A percentile compares a stretch with the other conserved stretches of the same genome.
Evolutionary conservation across 2,329 filamentous ascomycete species (phyloP).

Genomic region (Nemania abortiva): DNA sequence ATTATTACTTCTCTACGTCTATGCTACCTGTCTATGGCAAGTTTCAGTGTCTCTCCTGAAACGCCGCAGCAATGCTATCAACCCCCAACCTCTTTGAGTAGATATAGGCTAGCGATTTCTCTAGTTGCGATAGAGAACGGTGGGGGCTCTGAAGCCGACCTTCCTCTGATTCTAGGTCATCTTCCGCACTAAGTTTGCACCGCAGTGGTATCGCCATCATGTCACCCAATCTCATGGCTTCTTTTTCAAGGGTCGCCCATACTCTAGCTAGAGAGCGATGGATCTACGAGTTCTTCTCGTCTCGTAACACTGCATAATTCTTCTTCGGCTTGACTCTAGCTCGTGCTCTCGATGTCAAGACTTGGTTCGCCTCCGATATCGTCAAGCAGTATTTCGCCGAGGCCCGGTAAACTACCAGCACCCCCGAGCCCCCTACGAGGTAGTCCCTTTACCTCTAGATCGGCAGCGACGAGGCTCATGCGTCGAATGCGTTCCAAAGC

Average conservation of each 20-base stretch:
- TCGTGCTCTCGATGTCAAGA: slow-evolving; percentile 29
- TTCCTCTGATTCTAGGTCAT: neutral
- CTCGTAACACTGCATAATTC: neutral
- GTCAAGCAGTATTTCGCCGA: slow-evolving; percentile 45
- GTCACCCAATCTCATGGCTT: neutral
- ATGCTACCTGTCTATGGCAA: slow-evolving; percentile 26
- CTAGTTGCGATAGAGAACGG: neutral
- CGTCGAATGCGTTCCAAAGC: slow-evolving; percentile 81
- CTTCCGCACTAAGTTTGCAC: neutral
- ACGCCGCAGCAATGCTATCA: slow-evolving; percentile 7
- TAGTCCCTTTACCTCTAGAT: slow-evolving; percentile 73
- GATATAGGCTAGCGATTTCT: neutral
- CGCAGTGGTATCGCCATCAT: neutral
- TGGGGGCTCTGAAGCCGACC: too few species aligned
- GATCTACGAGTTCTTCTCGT: neutral
- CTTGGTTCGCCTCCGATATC: slow-evolving; percentile 30
- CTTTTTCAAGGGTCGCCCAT: slow-evolving; percentile 2
- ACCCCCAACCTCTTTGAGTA: neutral
- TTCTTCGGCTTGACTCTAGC: slow-evolving; percentile 23
- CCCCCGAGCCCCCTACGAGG: slow-evolving; percentile 37
- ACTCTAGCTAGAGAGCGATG: slow-evolving; percentile 2
- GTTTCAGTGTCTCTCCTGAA: neutral
- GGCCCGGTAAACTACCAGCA: slow-evolving; percentile 37
- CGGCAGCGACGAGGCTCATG: slow-evolving; percentile 80
- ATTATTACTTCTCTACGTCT: slow-evolving; percentile 16